phyloP scores from a whole-genome alignment of 768 basidiomycete genomes.

The Leccinum boreale region DNA sequence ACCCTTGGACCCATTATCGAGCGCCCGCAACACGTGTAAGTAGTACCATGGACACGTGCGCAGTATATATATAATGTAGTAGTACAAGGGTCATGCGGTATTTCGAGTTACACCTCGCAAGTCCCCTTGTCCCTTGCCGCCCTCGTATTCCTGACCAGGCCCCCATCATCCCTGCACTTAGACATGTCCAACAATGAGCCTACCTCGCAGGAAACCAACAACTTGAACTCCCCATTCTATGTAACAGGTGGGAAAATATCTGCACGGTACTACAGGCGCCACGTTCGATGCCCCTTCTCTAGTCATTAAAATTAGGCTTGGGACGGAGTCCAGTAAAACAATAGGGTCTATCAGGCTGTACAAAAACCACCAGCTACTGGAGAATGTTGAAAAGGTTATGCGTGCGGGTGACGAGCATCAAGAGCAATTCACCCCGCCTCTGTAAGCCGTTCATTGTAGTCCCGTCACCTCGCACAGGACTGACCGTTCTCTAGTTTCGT shows the following conservation, averaged over 20 bases:
- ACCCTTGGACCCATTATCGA: background rate
- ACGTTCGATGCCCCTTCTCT: background rate
- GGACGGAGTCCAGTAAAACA: conserved; percentile 1
- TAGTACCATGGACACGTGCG: background rate
- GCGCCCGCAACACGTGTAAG: background rate
- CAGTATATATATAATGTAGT: background rate
- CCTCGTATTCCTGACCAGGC: background rate
- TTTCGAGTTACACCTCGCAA: background rate
- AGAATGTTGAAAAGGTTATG: background rate
- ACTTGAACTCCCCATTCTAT: no score
- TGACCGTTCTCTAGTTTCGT: conserved; percentile 3
- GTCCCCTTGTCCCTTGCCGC: background rate
- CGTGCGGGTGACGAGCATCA: background rate
- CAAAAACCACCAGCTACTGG: background rate
- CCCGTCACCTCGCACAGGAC: background rate
- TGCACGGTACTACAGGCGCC: background rate
- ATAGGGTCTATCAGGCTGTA: conserved; percentile 2
- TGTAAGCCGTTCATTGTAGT: conserved; percentile 2
- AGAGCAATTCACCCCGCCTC: conserved; percentile 1
- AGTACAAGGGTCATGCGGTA: background rate
- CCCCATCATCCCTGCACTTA: no score
- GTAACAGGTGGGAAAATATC: no score
- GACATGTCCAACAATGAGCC: no score
- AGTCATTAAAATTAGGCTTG: conserved; percentile 1
- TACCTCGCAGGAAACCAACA: no score